Evolutionary conservation across 371 early-diverging fungal genomes (phyloP).

Genomic region (Mortierella sp.): DNA sequence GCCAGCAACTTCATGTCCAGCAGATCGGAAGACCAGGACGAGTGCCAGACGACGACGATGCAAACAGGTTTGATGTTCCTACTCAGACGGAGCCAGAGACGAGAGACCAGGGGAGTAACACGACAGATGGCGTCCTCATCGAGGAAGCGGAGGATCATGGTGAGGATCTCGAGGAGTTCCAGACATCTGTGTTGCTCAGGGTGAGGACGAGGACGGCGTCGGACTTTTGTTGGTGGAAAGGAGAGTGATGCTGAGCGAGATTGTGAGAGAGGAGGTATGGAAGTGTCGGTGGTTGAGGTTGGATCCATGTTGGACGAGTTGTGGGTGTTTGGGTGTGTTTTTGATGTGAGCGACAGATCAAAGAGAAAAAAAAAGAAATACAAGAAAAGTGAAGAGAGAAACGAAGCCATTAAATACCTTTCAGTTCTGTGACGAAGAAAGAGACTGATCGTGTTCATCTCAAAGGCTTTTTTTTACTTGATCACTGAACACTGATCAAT

Average conservation of each 20-base stretch:
- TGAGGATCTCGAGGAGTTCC: background rate
- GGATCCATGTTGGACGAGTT: no score
- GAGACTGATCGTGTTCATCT: no score
- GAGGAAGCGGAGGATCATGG: background rate
- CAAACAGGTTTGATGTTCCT: background rate
- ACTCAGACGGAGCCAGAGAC: background rate
- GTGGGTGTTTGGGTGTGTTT: no score
- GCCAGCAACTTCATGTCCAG: background rate
- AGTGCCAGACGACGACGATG: background rate
- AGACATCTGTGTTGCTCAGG: background rate
- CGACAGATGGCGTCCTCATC: background rate
- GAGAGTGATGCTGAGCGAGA: background rate
- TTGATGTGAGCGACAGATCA: no score
- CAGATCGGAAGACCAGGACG: background rate
- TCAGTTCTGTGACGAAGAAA: no score
- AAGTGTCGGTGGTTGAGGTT: no score
- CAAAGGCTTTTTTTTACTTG: no score
- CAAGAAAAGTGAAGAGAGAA: no score
- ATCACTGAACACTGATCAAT: no score
- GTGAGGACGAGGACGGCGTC: background rate
- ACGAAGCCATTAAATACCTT: no score
- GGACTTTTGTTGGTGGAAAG: background rate
- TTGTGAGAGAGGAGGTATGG: background rate
- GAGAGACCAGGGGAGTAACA: background rate
- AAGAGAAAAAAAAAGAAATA: no score